Percentiles rank a stretch among this genome's conserved stretches.
Conservation (phyloP, 2,329 filamentous ascomycete species). For the Epichloe typhina region DNA sequence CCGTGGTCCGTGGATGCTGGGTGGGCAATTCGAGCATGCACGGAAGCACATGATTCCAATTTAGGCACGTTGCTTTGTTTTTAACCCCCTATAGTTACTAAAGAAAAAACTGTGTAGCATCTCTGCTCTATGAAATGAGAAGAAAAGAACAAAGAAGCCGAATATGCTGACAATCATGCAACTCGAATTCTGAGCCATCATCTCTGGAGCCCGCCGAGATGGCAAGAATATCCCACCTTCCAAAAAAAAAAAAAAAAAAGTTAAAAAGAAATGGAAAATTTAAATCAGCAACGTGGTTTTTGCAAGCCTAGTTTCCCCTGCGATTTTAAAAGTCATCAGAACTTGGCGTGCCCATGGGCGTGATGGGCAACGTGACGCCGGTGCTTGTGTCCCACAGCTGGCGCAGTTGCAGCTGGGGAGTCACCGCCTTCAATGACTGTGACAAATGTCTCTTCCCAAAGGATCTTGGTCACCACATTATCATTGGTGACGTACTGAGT, state of each 20-base stretch:
- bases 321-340: conserved; percentile 11
- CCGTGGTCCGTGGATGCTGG: too few species aligned
- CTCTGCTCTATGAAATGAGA: conserved; percentile 17
- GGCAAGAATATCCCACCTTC: conserved; percentile 7
- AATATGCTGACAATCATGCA: conserved; percentile 23
- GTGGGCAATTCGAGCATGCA: not conserved
- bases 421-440: conserved; percentile 35
- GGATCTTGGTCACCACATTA: conserved; percentile 39
- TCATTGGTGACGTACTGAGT: conserved; percentile 41
- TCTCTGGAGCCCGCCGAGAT: conserved; percentile 26
- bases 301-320: conserved; percentile 7
- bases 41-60: not conserved
- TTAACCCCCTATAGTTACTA: conserved; percentile 19
- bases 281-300: conserved; percentile 9
- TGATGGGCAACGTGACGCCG: conserved; percentile 23
- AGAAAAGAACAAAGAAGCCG: conserved; percentile 13
- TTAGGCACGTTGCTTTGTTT: conserved; percentile 8
- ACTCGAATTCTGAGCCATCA: conserved; percentile 13
- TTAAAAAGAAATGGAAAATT: conserved; percentile 1
- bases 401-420: conserved; percentile 23
- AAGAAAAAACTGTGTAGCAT: conserved; percentile 17
- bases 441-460: conserved; percentile 42
- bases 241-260: conserved; percentile 7
- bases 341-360: conserved; percentile 23
- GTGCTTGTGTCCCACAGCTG: conserved; percentile 8